Evolutionary conservation across 2,329 filamentous ascomycete genomes (phyloP).

Genomic region (Alternaria postmessia): DNA sequence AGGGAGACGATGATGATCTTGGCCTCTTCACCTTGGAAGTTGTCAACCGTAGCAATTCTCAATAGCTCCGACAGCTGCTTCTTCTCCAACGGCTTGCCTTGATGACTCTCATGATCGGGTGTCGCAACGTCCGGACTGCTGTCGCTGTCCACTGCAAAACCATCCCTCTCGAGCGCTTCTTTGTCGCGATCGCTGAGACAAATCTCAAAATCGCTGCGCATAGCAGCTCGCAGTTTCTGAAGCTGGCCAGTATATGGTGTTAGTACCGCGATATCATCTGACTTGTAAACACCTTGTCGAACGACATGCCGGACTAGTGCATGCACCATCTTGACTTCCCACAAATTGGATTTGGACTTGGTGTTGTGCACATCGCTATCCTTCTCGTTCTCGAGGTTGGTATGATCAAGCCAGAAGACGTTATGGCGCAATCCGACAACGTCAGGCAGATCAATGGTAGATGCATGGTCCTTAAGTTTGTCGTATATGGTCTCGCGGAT

Average conservation of each 20-base stretch:
- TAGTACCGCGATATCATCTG: conserved; percentile 72
- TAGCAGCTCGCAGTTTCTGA: conserved; percentile 57
- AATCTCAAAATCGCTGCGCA: conserved; percentile 66
- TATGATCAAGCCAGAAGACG: conserved; percentile 71
- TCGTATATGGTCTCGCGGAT: conserved; percentile 67
- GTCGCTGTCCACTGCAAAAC: conserved; percentile 20
- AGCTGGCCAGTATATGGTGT: conserved; percentile 71
- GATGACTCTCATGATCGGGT: conserved; percentile 8
- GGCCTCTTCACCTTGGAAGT: conserved; percentile 80
- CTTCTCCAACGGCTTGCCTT: conserved; percentile 28
- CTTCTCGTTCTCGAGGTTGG: conserved; percentile 53
- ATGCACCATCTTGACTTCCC: conserved; percentile 70
- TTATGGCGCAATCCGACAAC: conserved; percentile 63
- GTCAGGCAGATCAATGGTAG: conserved; percentile 52
- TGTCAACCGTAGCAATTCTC: conserved; percentile 71
- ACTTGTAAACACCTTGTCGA: conserved; percentile 67
- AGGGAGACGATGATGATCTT: conserved; percentile 75
- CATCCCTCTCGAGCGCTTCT: conserved; percentile 57
- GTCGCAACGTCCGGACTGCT: not conserved
- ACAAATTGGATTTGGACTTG: conserved; percentile 64
- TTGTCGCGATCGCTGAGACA: conserved; percentile 69
- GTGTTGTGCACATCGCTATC: conserved; percentile 18
- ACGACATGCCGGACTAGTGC: conserved; percentile 71
- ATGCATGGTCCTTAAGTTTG: conserved; percentile 60
- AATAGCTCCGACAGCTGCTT: conserved; percentile 33